A percentile compares a stretch with the other conserved stretches of the same genome.
Evolutionary conservation across 148 eudicot genomes (phyloP).

Genomic region (Suaeda aralocaspica): DNA sequence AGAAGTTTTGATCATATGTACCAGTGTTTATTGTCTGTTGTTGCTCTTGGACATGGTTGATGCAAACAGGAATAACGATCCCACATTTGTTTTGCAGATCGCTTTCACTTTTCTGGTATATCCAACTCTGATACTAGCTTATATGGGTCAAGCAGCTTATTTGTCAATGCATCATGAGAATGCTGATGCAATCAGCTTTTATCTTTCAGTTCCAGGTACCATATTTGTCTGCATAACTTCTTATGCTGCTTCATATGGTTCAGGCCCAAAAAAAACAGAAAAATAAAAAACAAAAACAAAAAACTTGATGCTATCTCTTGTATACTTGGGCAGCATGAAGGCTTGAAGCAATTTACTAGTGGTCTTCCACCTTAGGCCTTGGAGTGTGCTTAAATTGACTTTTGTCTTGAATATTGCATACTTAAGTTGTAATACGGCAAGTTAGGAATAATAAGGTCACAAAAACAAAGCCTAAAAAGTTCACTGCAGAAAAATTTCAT

Average conservation of each 20-base stretch:
- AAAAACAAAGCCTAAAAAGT: not conserved
- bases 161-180: constrained; percentile 72
- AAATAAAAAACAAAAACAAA: too few species aligned
- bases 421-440: too few species aligned
- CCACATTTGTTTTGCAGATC: constrained; percentile 47
- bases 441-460: too few species aligned
- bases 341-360: too few species aligned
- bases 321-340: not conserved
- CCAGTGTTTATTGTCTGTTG: not conserved
- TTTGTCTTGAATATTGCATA: too few species aligned
- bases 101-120: constrained; percentile 85
- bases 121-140: constrained; percentile 79
- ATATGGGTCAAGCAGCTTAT: constrained; percentile 96
- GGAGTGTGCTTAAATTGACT: too few species aligned
- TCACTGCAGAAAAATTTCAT: not conserved
- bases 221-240: not conserved
- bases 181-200: constrained; percentile 57
- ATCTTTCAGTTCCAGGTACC: constrained; percentile 87
- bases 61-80: not conserved
- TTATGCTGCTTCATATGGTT: not conserved
- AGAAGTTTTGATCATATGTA: not conserved
- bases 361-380: too few species aligned
- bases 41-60: too few species aligned
- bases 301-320: too few species aligned
- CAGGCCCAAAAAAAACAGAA: not conserved